These are phyloP conservation scores for Sequoia sempervirens DNA, from an alignment of 75 land plant species.

Conservation along the genomic window DNA sequence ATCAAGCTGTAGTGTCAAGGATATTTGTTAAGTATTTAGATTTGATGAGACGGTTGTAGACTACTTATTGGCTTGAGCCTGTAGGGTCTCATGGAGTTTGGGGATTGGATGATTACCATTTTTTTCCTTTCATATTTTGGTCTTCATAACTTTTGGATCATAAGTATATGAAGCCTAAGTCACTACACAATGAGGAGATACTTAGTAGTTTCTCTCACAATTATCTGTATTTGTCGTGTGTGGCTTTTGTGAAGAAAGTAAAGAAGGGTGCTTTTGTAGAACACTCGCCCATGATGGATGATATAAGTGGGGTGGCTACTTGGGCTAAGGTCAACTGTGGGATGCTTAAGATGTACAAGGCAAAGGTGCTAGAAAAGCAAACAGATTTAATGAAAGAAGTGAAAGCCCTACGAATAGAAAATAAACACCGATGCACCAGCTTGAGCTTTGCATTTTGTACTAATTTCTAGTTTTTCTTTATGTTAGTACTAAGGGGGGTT, in stretches of 20 bases:
- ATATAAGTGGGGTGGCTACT: constrained; percentile 82
- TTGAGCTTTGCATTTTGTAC: too few species aligned
- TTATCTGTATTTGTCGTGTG: constrained; percentile 79
- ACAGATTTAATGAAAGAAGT: too few species aligned
- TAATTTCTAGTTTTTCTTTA: too few species aligned
- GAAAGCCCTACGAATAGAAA: too few species aligned
- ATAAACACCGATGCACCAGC: too few species aligned
- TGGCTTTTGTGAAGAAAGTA: constrained; percentile 87
- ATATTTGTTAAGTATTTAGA: constrained; percentile 74
- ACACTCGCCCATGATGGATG: constrained; percentile 95
- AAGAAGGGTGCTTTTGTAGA: constrained; percentile 90
- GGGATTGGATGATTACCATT: constrained; percentile 97
- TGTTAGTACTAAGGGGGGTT: too few species aligned
- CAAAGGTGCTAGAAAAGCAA: constrained; percentile 92
- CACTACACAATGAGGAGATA: constrained; percentile 87
- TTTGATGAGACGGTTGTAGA: constrained; percentile 87
- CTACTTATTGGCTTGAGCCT: constrained; percentile 82
- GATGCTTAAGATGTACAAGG: constrained; percentile 96
- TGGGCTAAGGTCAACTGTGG: constrained; percentile 94
- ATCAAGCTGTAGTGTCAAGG: constrained; percentile 62
- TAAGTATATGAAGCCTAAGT: constrained; percentile 97
- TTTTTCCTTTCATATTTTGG: constrained; percentile 93
- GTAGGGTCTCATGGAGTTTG: constrained; percentile 99
- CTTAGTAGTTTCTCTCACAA: constrained; percentile 70
- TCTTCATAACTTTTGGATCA: constrained; percentile 88